Percentiles rank a stretch among this genome's conserved stretches.
Conservation (phyloP, 2,329 filamentous ascomycete species). For the Teratosphaeria epicoccoides region DNA sequence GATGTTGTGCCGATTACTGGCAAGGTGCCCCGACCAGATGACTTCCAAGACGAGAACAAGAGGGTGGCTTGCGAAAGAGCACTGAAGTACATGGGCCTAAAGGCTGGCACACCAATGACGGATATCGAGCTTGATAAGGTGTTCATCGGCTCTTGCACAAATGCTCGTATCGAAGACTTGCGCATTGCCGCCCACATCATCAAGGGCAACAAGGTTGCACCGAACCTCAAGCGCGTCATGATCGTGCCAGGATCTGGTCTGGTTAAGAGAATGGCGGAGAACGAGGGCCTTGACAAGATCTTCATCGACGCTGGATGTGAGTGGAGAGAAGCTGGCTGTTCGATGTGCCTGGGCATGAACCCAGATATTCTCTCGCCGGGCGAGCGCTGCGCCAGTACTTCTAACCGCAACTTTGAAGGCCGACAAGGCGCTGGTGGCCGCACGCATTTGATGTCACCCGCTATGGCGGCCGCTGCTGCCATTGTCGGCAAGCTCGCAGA, state of each 20-base stretch:
- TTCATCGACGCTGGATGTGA: constrained; percentile 90
- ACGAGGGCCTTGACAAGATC: constrained; percentile 85
- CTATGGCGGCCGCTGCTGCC: constrained; percentile 87
- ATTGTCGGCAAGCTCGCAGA: constrained; percentile 87
- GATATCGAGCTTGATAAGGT: constrained; percentile 91
- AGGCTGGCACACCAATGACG: constrained; percentile 75
- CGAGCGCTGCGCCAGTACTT: constrained; percentile 90
- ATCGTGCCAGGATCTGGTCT: constrained; percentile 92
- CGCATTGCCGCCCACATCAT: constrained; percentile 77
- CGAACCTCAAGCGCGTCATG: constrained; percentile 89
- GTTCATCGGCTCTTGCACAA: constrained; percentile 97
- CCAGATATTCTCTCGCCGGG: constrained; percentile 87
- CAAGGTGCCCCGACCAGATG: constrained; percentile 79
- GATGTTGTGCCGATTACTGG: constrained; percentile 93
- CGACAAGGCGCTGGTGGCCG: constrained; percentile 84
- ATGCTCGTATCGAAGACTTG: constrained; percentile 91
- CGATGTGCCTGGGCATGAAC: constrained; percentile 99
- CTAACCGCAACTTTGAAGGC: constrained; percentile 95
- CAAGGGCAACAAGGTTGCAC: constrained; percentile 73
- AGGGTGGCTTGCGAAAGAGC: constrained; percentile 70
- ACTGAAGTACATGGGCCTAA: constrained; percentile 93
- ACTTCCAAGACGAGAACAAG: constrained; percentile 69
- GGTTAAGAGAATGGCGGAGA: constrained; percentile 83
- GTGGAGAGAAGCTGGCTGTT: constrained; percentile 96
- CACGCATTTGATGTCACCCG: constrained; percentile 93